A percentile compares a stretch with the other conserved stretches of the same genome.
These are phyloP conservation scores for Neonectria neomacrospora DNA, from an alignment of 2,329 filamentous ascomycete species.

Conservation along the genomic window DNA sequence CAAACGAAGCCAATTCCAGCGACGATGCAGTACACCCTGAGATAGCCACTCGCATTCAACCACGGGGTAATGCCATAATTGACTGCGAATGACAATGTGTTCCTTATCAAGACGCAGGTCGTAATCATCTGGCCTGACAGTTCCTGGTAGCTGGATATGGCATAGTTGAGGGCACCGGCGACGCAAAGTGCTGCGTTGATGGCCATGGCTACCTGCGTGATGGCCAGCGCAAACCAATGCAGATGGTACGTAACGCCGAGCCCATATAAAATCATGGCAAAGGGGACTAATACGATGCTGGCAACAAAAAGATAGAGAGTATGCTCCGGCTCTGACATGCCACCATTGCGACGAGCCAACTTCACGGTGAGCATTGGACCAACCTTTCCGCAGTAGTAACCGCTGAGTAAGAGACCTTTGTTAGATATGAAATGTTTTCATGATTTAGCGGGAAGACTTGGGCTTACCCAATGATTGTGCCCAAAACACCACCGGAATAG, in stretches of 20 bases:
- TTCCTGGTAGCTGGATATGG: constrained; percentile 47
- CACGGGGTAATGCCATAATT: constrained; percentile 50
- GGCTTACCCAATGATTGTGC: constrained; percentile 52
- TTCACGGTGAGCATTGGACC: constrained; percentile 54
- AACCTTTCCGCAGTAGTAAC: constrained; percentile 46
- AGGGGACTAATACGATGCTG: constrained; percentile 53
- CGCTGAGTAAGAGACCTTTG: constrained; percentile 22
- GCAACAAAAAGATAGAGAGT: constrained; percentile 53
- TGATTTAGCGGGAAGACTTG: not conserved
- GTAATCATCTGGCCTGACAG: constrained; percentile 46
- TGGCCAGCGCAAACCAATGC: constrained; percentile 47
- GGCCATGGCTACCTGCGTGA: constrained; percentile 44
- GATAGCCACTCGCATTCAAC: constrained; percentile 27
- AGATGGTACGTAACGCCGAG: constrained; percentile 45
- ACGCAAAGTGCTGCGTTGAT: constrained; percentile 45
- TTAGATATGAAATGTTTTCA: not conserved
- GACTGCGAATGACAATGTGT: constrained; percentile 54
- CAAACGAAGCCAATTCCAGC: constrained; percentile 23
- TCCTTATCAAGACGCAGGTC: constrained; percentile 49
- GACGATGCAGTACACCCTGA: constrained; percentile 24
- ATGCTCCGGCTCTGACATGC: constrained; percentile 62
- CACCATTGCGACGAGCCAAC: constrained; percentile 56
- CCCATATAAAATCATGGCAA: constrained; percentile 57
- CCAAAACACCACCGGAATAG: constrained; percentile 50
- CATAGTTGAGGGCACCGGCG: constrained; percentile 43